Evolutionary conservation across 2,329 filamentous ascomycete species (phyloP), one percentile per base, ranked within the genome.

Genomic region (Helotiales sp.): DNA sequence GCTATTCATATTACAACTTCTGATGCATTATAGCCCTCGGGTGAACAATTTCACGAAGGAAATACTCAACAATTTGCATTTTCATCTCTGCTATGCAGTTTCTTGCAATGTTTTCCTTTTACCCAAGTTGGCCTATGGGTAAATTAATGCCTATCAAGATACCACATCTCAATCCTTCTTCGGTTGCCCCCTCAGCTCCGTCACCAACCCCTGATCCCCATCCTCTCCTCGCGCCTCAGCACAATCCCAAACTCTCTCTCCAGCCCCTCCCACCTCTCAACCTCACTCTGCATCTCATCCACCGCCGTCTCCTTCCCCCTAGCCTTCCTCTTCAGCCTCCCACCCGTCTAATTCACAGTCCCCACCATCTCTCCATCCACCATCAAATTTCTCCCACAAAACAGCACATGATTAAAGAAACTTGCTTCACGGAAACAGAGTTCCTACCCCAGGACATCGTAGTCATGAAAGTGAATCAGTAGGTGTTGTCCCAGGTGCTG

Each of bases 401-500:
- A 75, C 30, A 89, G 75, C 1, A 76, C 80, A 64, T 82, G 78
- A 15, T 83, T 85, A 74, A 90, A 89, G 87, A 71, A 61, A 90
- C 76, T 75, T 89, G 87, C 77, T 82, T 58, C 84, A 80, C 61
- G 86, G 83, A n/a, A n/a, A n/a, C n/a, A n/a, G n/a, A n/a, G n/a
- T n/a, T n/a, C n/a, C n/a, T n/a, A n/a, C n/a, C n/a, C n/a, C n/a
- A n/a, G n/a, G n/a, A 30, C 89, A 78, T 79, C 55, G 81, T 86
- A 0, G 84, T 85, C 49, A 75, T 83, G 71, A 81, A 85, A 10
- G 85, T 83, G 76, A 93, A 93, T 69, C 84, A 86, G 77, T 91
- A 68, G 1, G 82, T 83, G 84, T 80, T 24, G 82, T 78, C 86
- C 89, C 93, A 3, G 1, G 80, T 79, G 57, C 77, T 79, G 1